A percentile compares a stretch with the other conserved stretches of the same genome.
These are phyloP conservation scores for Phtheirospermum japonicum DNA, from an alignment of 257 asterid genomes.

Conservation along the genomic window DNA sequence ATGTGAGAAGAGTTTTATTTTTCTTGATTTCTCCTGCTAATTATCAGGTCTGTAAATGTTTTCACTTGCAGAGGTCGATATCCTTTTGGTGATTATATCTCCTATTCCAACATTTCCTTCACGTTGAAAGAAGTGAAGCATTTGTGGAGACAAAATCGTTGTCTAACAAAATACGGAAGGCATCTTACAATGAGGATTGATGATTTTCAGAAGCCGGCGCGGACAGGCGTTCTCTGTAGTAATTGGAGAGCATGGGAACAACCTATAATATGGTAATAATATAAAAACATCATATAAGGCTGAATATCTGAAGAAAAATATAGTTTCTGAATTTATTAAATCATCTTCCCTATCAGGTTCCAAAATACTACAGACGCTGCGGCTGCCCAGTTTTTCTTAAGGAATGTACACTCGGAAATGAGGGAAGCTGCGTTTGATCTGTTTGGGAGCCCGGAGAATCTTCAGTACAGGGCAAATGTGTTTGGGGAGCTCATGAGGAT, in stretches of 20 bases:
- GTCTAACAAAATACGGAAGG: slow-evolving; percentile 68
- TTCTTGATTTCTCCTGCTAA: slow-evolving; percentile 15
- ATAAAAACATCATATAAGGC: slow-evolving; percentile 15
- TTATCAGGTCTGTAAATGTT: slow-evolving; percentile 13
- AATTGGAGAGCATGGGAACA: slow-evolving; percentile 87
- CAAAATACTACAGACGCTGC: slow-evolving; percentile 97
- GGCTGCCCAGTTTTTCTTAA: slow-evolving; percentile 92
- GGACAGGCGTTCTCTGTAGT: slow-evolving; percentile 77
- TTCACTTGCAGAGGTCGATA: slow-evolving; percentile 64
- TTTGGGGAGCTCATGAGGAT: too few relatives aligned
- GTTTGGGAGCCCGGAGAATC: slow-evolving; percentile 72
- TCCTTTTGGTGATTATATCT: slow-evolving; percentile 83
- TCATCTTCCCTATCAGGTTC: slow-evolving; percentile 58
- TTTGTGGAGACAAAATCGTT: slow-evolving; percentile 83
- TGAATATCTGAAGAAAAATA: too few relatives aligned
- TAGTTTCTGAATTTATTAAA: slow-evolving; percentile 13
- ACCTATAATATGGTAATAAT: slow-evolving; percentile 92
- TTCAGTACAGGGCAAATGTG: slow-evolving; percentile 75
- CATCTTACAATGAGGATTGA: slow-evolving; percentile 84
- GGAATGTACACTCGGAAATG: slow-evolving; percentile 74
- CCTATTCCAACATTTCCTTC: slow-evolving; percentile 70
- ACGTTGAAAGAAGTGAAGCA: slow-evolving; percentile 90
- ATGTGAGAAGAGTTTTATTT: slow-evolving; percentile 1
- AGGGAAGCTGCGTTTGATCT: slow-evolving; percentile 70
- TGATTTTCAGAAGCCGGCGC: slow-evolving; percentile 85